Percentiles rank a stretch among this genome's conserved stretches.
phyloP scores from a whole-genome alignment of 371 early-diverging fungal species.

The Mucor piriformis region DNA sequence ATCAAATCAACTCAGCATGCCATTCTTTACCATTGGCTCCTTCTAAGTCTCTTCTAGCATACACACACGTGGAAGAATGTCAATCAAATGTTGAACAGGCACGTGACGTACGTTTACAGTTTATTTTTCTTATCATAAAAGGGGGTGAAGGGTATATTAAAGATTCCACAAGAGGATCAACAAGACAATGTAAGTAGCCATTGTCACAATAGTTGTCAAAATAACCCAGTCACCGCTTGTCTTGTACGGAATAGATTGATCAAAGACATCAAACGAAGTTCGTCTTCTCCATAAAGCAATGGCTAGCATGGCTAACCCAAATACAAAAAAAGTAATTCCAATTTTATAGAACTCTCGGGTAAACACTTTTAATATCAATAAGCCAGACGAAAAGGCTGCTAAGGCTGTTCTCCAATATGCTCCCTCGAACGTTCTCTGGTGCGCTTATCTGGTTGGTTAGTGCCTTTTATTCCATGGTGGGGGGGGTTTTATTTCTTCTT shows the following conservation, averaged over 20 bases:
- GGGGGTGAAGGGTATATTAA: constrained; percentile 1
- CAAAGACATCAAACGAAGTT: constrained; percentile 53
- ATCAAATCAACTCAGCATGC: constrained; percentile 12
- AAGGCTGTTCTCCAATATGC: constrained; percentile 80
- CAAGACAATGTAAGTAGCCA: constrained; percentile 52
- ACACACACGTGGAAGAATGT: too few species aligned
- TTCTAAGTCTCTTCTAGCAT: neutral
- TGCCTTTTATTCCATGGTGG: too few species aligned
- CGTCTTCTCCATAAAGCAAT: constrained; percentile 65
- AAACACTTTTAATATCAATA: constrained; percentile 72
- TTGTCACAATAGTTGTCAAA: constrained; percentile 54
- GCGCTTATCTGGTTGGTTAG: constrained; percentile 40
- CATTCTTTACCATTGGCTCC: constrained; percentile 1
- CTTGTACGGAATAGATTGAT: constrained; percentile 45
- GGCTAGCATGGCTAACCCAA: constrained; percentile 67
- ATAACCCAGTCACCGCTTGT: constrained; percentile 57
- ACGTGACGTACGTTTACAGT: neutral
- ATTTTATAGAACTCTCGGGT: constrained; percentile 71
- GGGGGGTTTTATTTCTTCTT: too few species aligned
- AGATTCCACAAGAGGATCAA: constrained; percentile 45
- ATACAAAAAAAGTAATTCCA: constrained; percentile 73
- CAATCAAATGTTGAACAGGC: neutral
- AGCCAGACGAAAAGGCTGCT: constrained; percentile 69
- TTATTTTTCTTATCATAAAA: neutral
- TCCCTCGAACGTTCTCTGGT: constrained; percentile 79